Evolutionary conservation across 2,329 filamentous ascomycete genomes (phyloP).

Genomic region (Alternaria viburni): DNA sequence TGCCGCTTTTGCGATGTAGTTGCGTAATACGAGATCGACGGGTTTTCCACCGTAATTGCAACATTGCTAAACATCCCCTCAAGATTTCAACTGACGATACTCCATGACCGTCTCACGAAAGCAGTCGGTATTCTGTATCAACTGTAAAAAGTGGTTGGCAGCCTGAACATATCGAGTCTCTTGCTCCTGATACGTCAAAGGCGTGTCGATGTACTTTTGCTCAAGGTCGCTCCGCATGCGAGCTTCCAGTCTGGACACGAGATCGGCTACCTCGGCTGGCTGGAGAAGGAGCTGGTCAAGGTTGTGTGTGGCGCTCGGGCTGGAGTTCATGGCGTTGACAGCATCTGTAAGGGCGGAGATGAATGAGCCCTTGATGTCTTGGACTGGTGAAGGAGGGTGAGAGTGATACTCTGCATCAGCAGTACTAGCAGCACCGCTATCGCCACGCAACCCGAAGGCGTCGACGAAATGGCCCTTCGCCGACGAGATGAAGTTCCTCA

Average conservation of each 20-base stretch:
- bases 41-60: not conserved
- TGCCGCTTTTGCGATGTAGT: no score
- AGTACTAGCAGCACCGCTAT: not conserved
- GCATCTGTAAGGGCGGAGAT: not conserved
- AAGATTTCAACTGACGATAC: not conserved
- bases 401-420: not conserved
- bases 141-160: not conserved
- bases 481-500: not conserved
- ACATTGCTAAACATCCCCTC: accelerated
- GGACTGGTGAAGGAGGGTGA: not conserved
- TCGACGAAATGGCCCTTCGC: not conserved
- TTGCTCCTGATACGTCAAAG: not conserved
- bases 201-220: not conserved
- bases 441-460: not conserved
- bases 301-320: not conserved
- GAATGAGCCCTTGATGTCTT: not conserved
- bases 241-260: not conserved
- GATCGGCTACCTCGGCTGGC: not conserved
- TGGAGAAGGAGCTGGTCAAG: not conserved
- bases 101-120: not conserved
- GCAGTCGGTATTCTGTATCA: not conserved
- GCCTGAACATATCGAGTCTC: not conserved
- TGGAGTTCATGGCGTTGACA: not conserved
- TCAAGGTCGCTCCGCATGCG: not conserved
- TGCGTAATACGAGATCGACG: not conserved